phyloP scores from a whole-genome alignment of 2,329 filamentous ascomycete genomes.

The Botrytis hyacinthi region DNA sequence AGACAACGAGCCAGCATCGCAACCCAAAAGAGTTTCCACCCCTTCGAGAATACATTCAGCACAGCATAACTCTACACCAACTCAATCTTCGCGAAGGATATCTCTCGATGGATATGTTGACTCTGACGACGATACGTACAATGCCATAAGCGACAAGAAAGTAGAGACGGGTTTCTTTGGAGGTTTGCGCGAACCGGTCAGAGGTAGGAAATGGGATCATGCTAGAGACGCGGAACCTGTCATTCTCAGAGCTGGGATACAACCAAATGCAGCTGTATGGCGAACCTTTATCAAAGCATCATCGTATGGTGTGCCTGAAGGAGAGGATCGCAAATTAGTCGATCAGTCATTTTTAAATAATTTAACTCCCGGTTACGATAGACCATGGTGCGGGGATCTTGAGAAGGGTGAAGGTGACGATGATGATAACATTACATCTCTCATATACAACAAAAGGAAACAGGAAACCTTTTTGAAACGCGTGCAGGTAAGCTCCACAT shows the following conservation, averaged over 20 bases:
- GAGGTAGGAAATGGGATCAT: constrained; percentile 40
- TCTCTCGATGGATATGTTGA: constrained; percentile 39
- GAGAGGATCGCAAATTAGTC: constrained; percentile 35
- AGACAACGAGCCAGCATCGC: constrained; percentile 28
- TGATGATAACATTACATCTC: constrained; percentile 33
- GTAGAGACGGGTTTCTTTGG: constrained; percentile 37
- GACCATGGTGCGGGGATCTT: constrained; percentile 39
- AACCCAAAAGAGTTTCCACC: constrained; percentile 31
- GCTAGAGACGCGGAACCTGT: constrained; percentile 38
- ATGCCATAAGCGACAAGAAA: constrained; percentile 30
- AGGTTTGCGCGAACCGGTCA: constrained; percentile 36
- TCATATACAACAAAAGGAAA: constrained; percentile 36
- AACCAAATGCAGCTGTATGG: constrained; percentile 34
- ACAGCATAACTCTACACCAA: constrained; percentile 33
- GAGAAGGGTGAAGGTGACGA: constrained; percentile 31
- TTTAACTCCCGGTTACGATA: constrained; percentile 39
- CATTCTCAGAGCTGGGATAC: constrained; percentile 34
- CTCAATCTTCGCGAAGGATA: constrained; percentile 29
- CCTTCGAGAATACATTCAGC: constrained; percentile 34
- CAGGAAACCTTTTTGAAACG: constrained; percentile 31
- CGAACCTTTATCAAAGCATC: constrained; percentile 36
- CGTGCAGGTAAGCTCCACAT: constrained; percentile 31
- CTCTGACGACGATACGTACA: constrained; percentile 29
- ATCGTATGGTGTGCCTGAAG: constrained; percentile 34
- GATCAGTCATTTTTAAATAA: constrained; percentile 33